Evolutionary conservation across 2,329 filamentous ascomycete species (phyloP), one percentile per base, ranked within the genome.

Genomic region (Aureobasidium sp.): DNA sequence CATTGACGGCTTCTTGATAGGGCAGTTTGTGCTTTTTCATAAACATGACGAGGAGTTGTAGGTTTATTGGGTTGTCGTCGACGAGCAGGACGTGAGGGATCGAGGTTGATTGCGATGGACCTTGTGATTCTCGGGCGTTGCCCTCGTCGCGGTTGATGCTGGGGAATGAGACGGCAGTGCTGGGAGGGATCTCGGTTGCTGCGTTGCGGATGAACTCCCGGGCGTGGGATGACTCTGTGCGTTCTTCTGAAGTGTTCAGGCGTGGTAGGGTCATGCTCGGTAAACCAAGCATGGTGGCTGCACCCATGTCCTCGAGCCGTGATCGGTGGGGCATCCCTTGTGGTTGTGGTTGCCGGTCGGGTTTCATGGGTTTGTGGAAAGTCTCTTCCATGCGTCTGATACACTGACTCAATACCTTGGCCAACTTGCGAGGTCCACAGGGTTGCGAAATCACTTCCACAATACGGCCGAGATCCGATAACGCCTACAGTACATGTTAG

Each of bases 1-100:
- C 79, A 64, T 81, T 74, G 34, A 68, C 66, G 1, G 77, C 78
- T 36, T 73, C 73, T 25, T 52, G 45, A 14, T 63, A 63, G 11
- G 55, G 57, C 14, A 63, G 37, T 20, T 63, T 61, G 56, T 63
- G 62, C 49, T 63, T 63, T n/a, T 63, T 63, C 63, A 64, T 62
- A 44, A 64, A 67, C 49, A 63, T 67, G 6, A 61, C 62, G 0
- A 65, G 60, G 6, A 67, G 58, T 22, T 66, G 59, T 4, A 65
- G 63, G 44, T 70, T 70, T 53, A 69, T 66, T 0, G 61, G 31
- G 47, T 70, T 69, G 62, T 70, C 68, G 39, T 70, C 68, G 5
- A 68, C 67, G 3, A 69, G 59, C 15, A 70, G 58, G 3, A 68
- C 47, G 41, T 65, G 63, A 29, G 62, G 62, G 1, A 47, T 41